A percentile compares a stretch with the other conserved stretches of the same genome.
Conservation (phyloP, 2,329 filamentous ascomycete genomes). For the Penicillium sp. region DNA sequence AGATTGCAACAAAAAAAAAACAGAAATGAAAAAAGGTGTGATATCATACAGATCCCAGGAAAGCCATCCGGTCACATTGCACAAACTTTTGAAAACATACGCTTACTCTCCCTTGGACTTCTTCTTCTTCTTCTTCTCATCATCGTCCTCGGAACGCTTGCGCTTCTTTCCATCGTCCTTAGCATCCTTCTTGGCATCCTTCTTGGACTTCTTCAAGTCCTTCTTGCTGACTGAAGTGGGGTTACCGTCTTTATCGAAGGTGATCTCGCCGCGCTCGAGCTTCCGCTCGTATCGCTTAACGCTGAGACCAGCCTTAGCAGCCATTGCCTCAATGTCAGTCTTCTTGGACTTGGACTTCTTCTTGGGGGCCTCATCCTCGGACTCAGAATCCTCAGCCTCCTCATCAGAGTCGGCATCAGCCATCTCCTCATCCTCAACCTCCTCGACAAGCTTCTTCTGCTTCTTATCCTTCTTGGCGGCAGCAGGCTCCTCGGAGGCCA, state of each 20-base stretch:
- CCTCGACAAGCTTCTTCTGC: constrained; percentile 49
- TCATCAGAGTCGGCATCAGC: constrained; percentile 41
- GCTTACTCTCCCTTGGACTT: constrained; percentile 60
- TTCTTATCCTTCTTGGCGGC: constrained; percentile 44
- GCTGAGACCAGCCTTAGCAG: constrained; percentile 66
- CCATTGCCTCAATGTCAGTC: constrained; percentile 55
- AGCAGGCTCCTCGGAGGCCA: constrained; percentile 64
- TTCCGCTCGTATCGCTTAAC: constrained; percentile 76
- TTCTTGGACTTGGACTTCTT: constrained; percentile 48
- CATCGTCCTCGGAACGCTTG: constrained; percentile 57
- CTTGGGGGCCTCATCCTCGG: constrained; percentile 28
- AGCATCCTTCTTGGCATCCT: constrained; percentile 57
- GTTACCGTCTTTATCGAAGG: constrained; percentile 63
- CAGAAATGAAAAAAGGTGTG: constrained; percentile 31
- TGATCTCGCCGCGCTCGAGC: constrained; percentile 71
- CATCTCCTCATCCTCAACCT: constrained; percentile 48
- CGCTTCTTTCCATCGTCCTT: constrained; percentile 68
- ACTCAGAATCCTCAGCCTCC: constrained; percentile 27
- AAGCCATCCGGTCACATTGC: constrained; percentile 29
- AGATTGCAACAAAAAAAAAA: constrained; percentile 27
- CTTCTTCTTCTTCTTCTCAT: constrained; percentile 53
- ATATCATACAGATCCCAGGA: constrained; percentile 46
- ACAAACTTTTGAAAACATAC: constrained; percentile 43
- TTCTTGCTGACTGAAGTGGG: constrained; percentile 71
- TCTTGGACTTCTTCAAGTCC: constrained; percentile 70